Conservation (phyloP, 2,329 filamentous ascomycete species). For the Cyphellophora attinorum region DNA sequence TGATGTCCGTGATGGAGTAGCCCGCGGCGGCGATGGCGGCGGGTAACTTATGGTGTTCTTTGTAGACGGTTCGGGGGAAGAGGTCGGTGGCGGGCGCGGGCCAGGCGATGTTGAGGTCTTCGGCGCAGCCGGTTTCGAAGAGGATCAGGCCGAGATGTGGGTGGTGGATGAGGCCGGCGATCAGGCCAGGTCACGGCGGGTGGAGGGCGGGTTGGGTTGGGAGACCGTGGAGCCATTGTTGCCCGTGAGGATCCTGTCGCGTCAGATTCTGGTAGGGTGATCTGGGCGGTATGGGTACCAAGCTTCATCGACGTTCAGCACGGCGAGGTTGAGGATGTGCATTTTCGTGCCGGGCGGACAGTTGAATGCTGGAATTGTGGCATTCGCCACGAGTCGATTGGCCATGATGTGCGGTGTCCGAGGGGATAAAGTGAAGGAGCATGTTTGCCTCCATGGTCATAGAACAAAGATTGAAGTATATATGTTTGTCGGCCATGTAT, state of each 20-base stretch:
- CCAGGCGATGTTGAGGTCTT: constrained; percentile 27
- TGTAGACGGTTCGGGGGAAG: constrained; percentile 28
- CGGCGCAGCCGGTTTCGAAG: constrained; percentile 36
- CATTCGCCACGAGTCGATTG: not conserved
- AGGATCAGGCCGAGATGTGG: constrained; percentile 35
- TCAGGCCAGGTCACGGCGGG: constrained; percentile 31
- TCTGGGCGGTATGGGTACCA: constrained; percentile 24
- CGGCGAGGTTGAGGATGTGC: constrained; percentile 36
- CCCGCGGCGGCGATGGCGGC: constrained; percentile 27
- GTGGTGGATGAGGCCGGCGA: constrained; percentile 35
- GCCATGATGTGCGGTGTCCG: no score
- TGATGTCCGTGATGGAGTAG: constrained; percentile 37
- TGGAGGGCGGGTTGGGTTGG: constrained; percentile 26
- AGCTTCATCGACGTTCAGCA: constrained; percentile 37
- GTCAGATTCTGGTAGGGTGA: no score
- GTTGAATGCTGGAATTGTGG: constrained; percentile 15
- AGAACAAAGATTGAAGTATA: no score
- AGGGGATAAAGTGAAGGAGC: no score
- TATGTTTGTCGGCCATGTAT: no score
- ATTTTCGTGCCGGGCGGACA: constrained; percentile 39
- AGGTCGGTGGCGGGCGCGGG: constrained; percentile 27
- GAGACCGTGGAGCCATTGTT: not conserved
- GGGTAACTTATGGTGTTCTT: constrained; percentile 24
- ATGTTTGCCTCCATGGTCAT: no score
- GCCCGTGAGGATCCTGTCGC: no score